phyloP scores from a whole-genome alignment of 1,284 basidiomycete species.

The Ganoderma sinense region DNA sequence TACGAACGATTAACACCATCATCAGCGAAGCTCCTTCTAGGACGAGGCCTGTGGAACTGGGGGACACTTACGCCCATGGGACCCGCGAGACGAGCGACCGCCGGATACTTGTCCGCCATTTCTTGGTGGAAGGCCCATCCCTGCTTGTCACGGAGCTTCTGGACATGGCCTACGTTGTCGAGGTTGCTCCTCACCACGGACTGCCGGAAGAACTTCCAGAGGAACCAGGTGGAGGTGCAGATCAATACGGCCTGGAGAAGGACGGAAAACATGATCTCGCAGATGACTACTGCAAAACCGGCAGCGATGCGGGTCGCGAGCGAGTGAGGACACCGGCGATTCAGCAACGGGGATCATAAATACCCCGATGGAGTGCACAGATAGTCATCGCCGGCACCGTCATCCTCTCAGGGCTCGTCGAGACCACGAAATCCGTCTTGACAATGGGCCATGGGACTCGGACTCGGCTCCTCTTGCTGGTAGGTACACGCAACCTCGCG shows the following conservation, averaged over 20 bases:
- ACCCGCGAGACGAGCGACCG: constrained; percentile 27
- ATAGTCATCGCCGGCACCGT: neutral
- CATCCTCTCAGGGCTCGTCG: neutral
- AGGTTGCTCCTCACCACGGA: constrained; percentile 17
- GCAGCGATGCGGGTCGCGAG: neutral
- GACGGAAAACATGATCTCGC: neutral
- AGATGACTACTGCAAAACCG: neutral
- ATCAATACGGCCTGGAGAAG: constrained; percentile 12
- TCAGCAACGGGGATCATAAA: neutral
- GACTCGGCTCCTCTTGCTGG: neutral
- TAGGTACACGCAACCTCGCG: too few species aligned
- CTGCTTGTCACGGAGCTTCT: constrained; percentile 21
- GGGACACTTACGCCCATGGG: constrained; percentile 19
- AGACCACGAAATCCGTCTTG: neutral
- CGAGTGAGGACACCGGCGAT: neutral
- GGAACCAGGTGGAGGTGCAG: constrained; percentile 15
- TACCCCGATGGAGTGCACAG: neutral
- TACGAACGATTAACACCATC: constrained; percentile 6
- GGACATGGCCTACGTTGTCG: constrained; percentile 29
- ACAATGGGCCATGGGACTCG: neutral
- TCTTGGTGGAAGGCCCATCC: constrained; percentile 29
- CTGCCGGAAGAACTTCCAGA: constrained; percentile 20
- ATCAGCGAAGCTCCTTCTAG: neutral
- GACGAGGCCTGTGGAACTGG: neutral
- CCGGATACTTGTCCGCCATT: constrained; percentile 30